These are phyloP conservation scores for Phytopythium delawarense DNA, from an alignment of 352 stramenopile genomes.

Conservation along the genomic window DNA sequence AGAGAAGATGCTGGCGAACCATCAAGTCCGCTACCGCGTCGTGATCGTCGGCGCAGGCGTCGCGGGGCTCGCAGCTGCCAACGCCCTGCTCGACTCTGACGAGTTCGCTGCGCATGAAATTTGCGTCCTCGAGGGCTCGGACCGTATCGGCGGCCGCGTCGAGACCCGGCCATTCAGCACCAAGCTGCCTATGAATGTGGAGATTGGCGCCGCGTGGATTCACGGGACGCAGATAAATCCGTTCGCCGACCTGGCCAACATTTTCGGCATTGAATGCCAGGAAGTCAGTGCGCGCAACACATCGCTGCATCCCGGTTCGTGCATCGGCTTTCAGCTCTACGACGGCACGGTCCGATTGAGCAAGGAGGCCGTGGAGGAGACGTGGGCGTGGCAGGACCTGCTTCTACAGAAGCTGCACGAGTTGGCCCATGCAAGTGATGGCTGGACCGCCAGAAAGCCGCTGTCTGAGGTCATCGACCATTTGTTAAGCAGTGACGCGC, in stretches of 20 bases:
- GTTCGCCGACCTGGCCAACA: slow-evolving; percentile 31
- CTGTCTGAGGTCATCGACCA: slow-evolving; percentile 33
- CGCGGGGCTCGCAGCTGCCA: slow-evolving; percentile 38
- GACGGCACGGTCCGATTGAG: slow-evolving; percentile 23
- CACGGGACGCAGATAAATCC: slow-evolving; percentile 42
- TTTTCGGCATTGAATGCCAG: slow-evolving; percentile 43
- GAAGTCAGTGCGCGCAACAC: slow-evolving; percentile 53
- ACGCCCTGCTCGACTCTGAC: slow-evolving; percentile 32
- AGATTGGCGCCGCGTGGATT: slow-evolving; percentile 60
- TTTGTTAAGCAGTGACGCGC: slow-evolving; percentile 19
- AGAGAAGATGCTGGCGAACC: background rate
- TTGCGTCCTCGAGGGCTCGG: slow-evolving; percentile 41
- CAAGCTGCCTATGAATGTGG: slow-evolving; percentile 36
- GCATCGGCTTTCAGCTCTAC: slow-evolving; percentile 39
- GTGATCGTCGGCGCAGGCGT: slow-evolving; percentile 48
- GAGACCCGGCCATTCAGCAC: slow-evolving; percentile 46
- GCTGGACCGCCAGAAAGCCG: slow-evolving; percentile 10
- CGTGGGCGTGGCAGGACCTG: slow-evolving; percentile 41
- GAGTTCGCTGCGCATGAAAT: slow-evolving; percentile 31
- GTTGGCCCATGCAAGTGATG: slow-evolving; percentile 21
- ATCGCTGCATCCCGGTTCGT: slow-evolving; percentile 55
- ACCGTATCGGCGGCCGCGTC: slow-evolving; percentile 49
- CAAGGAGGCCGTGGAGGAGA: slow-evolving; percentile 24
- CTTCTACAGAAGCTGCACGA: slow-evolving; percentile 41
- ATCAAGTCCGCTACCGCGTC: slow-evolving; percentile 22